phyloP scores from a whole-genome alignment of 2,329 filamentous ascomycete genomes.

The Stagonosporopsis chrysanthemi region DNA sequence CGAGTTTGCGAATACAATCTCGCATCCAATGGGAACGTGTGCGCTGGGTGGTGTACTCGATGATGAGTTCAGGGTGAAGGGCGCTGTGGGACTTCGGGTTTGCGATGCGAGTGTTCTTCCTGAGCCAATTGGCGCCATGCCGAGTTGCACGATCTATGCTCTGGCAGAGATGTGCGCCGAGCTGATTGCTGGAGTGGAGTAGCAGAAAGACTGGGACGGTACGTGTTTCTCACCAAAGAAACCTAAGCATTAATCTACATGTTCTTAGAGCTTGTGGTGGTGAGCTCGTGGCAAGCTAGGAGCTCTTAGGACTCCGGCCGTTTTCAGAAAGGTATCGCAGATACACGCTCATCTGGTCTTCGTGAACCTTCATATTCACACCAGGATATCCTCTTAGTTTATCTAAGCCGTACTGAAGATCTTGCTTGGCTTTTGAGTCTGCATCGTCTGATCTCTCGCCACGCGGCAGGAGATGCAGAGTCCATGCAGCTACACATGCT shows the following conservation, averaged over 20 bases:
- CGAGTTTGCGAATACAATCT: background rate
- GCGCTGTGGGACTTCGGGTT: no score
- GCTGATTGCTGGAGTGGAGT: background rate
- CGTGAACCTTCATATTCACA: background rate
- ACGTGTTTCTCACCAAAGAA: no score
- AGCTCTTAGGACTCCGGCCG: background rate
- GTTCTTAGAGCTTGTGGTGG: background rate
- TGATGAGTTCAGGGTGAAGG: background rate
- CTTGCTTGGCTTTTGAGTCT: background rate
- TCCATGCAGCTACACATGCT: slow-evolving; percentile 22
- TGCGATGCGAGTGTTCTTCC: no score
- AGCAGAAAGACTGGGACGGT: background rate
- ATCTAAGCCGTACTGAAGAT: background rate
- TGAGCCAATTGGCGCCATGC: no score
- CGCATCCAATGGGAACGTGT: background rate
- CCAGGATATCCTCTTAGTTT: background rate
- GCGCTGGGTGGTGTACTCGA: background rate
- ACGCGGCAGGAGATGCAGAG: slow-evolving; percentile 9
- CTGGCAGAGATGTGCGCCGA: no score
- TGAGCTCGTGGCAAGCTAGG: background rate
- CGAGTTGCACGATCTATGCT: no score
- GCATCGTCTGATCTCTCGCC: background rate
- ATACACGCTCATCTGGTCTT: background rate
- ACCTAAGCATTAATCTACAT: background rate
- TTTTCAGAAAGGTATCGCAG: background rate